Base-by-base conservation (phyloP, 116 monocot genomes). In the Papilionanthe hybrid region DNA sequence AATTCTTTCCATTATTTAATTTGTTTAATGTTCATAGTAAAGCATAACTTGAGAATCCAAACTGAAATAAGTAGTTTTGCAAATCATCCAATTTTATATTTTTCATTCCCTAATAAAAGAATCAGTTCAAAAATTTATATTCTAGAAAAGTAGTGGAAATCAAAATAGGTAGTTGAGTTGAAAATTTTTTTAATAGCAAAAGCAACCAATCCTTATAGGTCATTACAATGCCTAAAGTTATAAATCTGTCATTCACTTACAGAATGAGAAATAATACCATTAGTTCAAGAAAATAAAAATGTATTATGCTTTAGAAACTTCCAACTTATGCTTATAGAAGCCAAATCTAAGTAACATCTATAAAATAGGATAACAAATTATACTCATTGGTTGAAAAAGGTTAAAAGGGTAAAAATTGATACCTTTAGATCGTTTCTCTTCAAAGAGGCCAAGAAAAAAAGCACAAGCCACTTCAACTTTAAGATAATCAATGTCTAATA, bases 381-480 rank as follows among this genome's bases (percentile, higher is more conserved):
- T 45, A 45, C 69, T 41, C 5, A 69, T 5, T 69, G 37, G 37
- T 37, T 37, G 17, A 69, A 69, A 37, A 20, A 37, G 69, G 6
- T 65, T 69, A 4, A 69, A 29, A 42, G 0, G 22, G 17, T 19
- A 20, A 73, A 22, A 29, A 73, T 7, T 28, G 20, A 45, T 89
- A 98, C 98, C 98, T 87, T 90, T 94, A 47, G 89, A 87, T 75
- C 79, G 85, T 75, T 86, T 94, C 81, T 92, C 85, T 63, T 86
- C 88, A 79, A 88, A 81, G 47, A 90, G 79, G 25, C 91, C 82
- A 76, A 93, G 86, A 81, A 86, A 98, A 77, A 88, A 94, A 13
- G 75, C 48, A 55, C 87, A 91, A 30, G 93, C 92, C 44, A 91
- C 88, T 81, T 90, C 89, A 79, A 85, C 87, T 82, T 93, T 98